Conservation (phyloP, 1,284 basidiomycete genomes). For the Pseudozyma sp. region DNA sequence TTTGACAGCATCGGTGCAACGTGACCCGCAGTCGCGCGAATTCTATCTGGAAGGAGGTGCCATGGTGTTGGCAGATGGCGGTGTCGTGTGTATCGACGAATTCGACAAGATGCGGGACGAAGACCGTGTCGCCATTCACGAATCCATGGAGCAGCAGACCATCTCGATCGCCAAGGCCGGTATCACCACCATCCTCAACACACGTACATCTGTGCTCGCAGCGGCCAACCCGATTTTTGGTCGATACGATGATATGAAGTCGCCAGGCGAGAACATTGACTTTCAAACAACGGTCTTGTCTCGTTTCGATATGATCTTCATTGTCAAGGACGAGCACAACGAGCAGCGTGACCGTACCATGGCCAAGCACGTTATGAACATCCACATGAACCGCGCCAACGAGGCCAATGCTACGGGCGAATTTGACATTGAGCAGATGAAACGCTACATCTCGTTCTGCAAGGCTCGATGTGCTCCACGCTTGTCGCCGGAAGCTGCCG, state of each 20-base stretch:
- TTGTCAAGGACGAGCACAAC: conserved; percentile 98
- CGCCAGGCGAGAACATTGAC: conserved; percentile 97
- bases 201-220: conserved; percentile 92
- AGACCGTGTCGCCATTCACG: conserved; percentile 98
- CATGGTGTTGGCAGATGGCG: conserved; percentile 98
- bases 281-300: conserved; percentile 99
- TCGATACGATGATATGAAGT: conserved; percentile 95
- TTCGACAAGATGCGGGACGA: conserved; percentile 99
- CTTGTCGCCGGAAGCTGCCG: conserved; percentile 89
- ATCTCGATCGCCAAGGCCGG: conserved; percentile 99
- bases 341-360: conserved; percentile 92
- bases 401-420: conserved; percentile 78
- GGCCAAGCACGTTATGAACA: conserved; percentile 97
- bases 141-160: conserved; percentile 99
- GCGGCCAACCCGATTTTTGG: conserved; percentile 99
- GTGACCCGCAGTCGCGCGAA: conserved; percentile 90
- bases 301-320: conserved; percentile 99
- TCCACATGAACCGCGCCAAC: conserved; percentile 91
- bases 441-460: conserved; percentile 94
- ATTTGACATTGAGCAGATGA: conserved; percentile 98
- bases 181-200: conserved; percentile 97
- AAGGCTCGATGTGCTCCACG: conserved; percentile 97
- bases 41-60: conserved; percentile 99
- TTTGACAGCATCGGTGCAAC: conserved; percentile 96
- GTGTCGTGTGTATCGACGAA: conserved; percentile 99